Evolutionary conservation across 805 yeast genomes (phyloP), one percentile per base, ranked within the genome.

Genomic region (Yarrowia alimentaria): DNA sequence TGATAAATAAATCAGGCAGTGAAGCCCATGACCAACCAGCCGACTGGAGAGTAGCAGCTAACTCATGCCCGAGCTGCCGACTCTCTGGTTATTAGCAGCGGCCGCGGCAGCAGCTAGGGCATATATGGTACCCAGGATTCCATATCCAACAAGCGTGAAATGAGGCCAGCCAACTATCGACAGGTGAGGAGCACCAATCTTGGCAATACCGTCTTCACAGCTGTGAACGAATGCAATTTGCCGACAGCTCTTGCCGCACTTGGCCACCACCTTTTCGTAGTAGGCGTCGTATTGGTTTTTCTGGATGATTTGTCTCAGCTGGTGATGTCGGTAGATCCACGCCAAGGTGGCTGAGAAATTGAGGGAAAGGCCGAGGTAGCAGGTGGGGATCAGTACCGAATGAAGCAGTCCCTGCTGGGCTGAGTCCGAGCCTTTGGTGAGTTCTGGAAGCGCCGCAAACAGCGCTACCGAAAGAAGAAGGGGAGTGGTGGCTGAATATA

Each of bases 401-500:
- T 4, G 26, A 18, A 8, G 38, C 18, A 11, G 29, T 11, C 12
- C 19, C 24, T 12, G 42, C 19, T 16, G 17, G 29, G 12, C n/a
- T n/a, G n/a, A n/a, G n/a, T n/a, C n/a, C n/a, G 42, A 11, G 3
- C 6, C 16, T 24, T 9, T 20, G 6, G 43, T 24, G 22, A 37
- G 43, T 16, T 35, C 42, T 22, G 43, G 30, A 24, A 37, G 21
- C 30, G 43, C 25, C 2, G 43, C 43, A 37, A 37, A 37, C n/a
- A 37, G n/a, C 21, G 30, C 43, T 12, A 22, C 30, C 9, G 43
- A 37, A 1, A 24, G 21, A 3, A 37, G 43, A 7, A 37, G 8
- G 6, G 30, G 43, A 2, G 43, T 37, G 16, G 30, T 37, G 3
- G 43, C 16, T 3, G 43, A 37, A 30, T 37, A 37, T 21, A 37